Base-by-base conservation (phyloP, 83 land plant species). In the Picea abies region DNA sequence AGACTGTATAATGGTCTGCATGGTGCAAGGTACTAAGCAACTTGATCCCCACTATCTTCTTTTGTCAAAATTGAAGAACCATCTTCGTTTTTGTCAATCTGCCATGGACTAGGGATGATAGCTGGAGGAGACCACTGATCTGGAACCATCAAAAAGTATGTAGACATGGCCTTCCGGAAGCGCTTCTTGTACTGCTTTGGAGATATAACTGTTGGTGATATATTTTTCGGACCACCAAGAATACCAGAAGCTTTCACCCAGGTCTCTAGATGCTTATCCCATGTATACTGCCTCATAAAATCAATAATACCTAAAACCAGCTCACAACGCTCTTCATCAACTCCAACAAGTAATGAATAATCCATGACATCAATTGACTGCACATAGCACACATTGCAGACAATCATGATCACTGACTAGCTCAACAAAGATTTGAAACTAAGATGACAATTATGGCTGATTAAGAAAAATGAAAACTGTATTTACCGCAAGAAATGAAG, bases 261-360 rank as follows among this genome's bases (percentile, higher is more conserved):
- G 17, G 99, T 93, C 84, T 98, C 99, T 10, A 98, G 84, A 75
- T 96, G 97, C 90, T 98, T 98, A 81, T 98, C 99, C 99, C 99
- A 98, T 1, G 99, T 98, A 61, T 98, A 98, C 84, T 98, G 99
- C 86, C 99, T 87, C 63, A 98, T 93, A 76, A 90, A 98, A 84
- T 98, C 99, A 82, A 96, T 98, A 35, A 98, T 97, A 1, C 99
- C 99, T 29, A 95, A 79, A n/a, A 96, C 96, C 58, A 97, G 90
- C 84, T 94, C 94, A 15, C 66, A 77, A 4, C 87, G 86, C 82
- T 94, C 85, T 35, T 89, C 90, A 73, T 92, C 96, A 11, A 97
- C 92, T 73, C 95, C 99, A 66, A 96, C 98, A 26, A 97, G 90
- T 60, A 97, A 84, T 62, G 99, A 97, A 72, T 97, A 97, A 82